Evolutionary conservation across 2,329 filamentous ascomycete species (phyloP), one percentile per base, ranked within the genome.

Genomic region (Aspergillus cejpii): DNA sequence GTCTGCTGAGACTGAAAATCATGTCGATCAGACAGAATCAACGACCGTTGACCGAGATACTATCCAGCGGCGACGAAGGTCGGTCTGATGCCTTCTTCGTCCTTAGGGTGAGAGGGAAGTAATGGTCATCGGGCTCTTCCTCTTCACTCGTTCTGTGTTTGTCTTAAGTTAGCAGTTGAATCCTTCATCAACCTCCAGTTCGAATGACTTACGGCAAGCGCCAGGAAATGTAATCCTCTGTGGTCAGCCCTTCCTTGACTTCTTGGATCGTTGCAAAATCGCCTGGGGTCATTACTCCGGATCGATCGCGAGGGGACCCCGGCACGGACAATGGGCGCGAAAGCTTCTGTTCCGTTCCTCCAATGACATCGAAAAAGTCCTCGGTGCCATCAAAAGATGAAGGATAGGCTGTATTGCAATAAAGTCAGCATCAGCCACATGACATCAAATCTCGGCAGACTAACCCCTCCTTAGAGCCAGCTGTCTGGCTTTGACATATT

Each of bases 221-320:
- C 92, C 92, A 98, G 24, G 91, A 86, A 61, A 97, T 88, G 67
- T 98, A 97, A 64, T 98, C 92, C 70, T 98, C 92, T 0, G 92
- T 97, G 71, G 78, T 92, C 56, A 98, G 72, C 1, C 91, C 90
- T 67, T 98, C 92, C 34, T 85, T 84, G 36, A 89, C 88, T 69
- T 98, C 92, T 69, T 97, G 92, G 44, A 98, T 74, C 56, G 88
- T 95, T 21, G 89, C 92, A 75, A 97, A 97, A 68, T 98, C 92
- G 37, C 92, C 92, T 6, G 92, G 92, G 1, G 92, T 98, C 92
- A 98, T 97, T 89, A 96, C 95, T 43, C 92, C 92, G 34, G 84
- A 84, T 26, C 89, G 80, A 64, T 95, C 90, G 50, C 90, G 79
- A 7, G 92, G 92, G 14, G 89, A 95, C 6, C 92, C 92, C 2